Percentiles rank a stretch among this genome's conserved stretches.
phyloP scores from a whole-genome alignment of 2,329 filamentous ascomycete species.

The Ambrosiella beaveri region DNA sequence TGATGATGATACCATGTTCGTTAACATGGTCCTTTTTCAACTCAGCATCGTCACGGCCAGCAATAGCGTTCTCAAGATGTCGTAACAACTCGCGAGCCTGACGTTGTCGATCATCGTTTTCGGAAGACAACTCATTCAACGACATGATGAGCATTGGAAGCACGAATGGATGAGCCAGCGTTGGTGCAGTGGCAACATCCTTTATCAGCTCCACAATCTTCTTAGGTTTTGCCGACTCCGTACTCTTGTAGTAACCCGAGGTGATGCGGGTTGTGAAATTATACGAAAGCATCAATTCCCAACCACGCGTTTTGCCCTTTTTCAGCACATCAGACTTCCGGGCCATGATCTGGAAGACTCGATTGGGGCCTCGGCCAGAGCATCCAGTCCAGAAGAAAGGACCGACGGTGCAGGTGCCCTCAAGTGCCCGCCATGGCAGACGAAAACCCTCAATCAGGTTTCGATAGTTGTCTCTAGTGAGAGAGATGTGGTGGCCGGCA shows the following conservation, averaged over 20 bases:
- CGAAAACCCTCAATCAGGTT: conserved; percentile 37
- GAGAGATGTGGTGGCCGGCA: conserved; percentile 34
- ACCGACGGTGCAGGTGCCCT: conserved; percentile 40
- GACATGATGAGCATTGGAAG: conserved; percentile 42
- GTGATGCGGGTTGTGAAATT: conserved; percentile 37
- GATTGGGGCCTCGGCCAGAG: conserved; percentile 38
- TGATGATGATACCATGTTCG: conserved; percentile 30
- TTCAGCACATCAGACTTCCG: conserved; percentile 51
- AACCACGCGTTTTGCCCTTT: conserved; percentile 44
- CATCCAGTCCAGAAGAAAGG: conserved; percentile 45
- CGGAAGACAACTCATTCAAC: conserved; percentile 36
- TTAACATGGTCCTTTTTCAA: conserved; percentile 37
- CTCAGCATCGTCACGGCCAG: conserved; percentile 41
- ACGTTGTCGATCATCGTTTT: conserved; percentile 43
- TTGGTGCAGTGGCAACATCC: conserved; percentile 25
- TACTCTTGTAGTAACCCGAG: conserved; percentile 45
- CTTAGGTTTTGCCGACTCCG: conserved; percentile 27
- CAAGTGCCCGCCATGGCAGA: conserved; percentile 39
- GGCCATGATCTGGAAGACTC: conserved; percentile 43
- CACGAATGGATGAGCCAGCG: conserved; percentile 40
- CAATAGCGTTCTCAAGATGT: conserved; percentile 41
- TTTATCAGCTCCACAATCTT: conserved; percentile 31
- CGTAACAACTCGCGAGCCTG: conserved; percentile 46
- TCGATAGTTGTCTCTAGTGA: conserved; percentile 32
- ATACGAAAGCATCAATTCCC: conserved; percentile 46